Base-by-base conservation (phyloP, 352 stramenopile genomes). In the Phytopythium kandeliae region DNA sequence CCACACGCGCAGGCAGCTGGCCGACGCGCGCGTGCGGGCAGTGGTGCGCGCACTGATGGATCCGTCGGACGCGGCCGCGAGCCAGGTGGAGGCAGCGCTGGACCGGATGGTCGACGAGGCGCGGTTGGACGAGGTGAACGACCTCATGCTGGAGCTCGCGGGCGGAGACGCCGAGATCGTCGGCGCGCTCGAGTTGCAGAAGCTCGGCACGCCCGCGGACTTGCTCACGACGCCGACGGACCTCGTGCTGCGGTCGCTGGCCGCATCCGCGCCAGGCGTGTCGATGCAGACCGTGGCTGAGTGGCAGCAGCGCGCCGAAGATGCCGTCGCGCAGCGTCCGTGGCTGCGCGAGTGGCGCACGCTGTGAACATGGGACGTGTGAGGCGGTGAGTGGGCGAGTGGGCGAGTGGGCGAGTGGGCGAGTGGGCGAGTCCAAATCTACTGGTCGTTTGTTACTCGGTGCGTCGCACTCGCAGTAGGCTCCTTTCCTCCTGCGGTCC, bases 311-410 rank as follows among this genome's bases (percentile, higher is more conserved):
- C 55, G 60, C 3, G 73, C 79, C 3, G 55, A 69, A 34, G 40
- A 45, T 22, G 60, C 72, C 19, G 61, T 95, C 16, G 37, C 62
- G 24, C 35, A 71, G 12, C 65, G 68, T 5, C 52, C 65, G 24
- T 95, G 84, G 84, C 62, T 95, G 57, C 63, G 55, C n/a, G 76
- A 91, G 15, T 95, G 84, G 84, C 78, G 82, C 11, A 95, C 78
- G 6, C 53, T 92, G 11, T 95, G 62, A 74, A 31, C 26, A 26
- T 26, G 44, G 12, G 17, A 19, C 19, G 6, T n/a, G n/a, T n/a
- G n/a, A n/a, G n/a, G n/a, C n/a, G n/a, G n/a, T n/a, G n/a, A n/a
- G n/a, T n/a, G n/a, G n/a, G n/a, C 16, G 16, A 46, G 17, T 6
- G 44, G 9, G 22, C 7, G 42, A 31, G 26, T 11, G 41, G 25